A percentile compares a stretch with the other conserved stretches of the same genome.
These are phyloP conservation scores for Penicillium sp. DNA, from an alignment of 2,329 filamentous ascomycete species.

Conservation along the genomic window DNA sequence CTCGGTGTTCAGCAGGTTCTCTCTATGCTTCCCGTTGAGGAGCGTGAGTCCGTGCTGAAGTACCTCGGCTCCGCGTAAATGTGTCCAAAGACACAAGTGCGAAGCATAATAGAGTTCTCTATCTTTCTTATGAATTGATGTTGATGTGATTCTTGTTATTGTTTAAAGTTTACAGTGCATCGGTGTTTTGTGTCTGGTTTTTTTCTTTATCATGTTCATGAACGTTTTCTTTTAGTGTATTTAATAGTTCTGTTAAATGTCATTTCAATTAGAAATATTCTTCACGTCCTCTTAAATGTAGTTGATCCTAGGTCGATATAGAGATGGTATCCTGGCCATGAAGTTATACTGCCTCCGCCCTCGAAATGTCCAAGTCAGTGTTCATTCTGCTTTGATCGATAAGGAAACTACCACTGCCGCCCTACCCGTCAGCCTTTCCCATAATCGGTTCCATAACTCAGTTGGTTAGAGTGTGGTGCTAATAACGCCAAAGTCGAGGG, in stretches of 20 bases:
- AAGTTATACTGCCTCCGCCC: too few relatives aligned
- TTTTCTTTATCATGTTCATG: not conserved
- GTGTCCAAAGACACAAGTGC: not conserved
- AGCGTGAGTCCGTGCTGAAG: constrained; percentile 80
- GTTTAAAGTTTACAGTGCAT: constrained; percentile 10
- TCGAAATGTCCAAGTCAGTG: too few relatives aligned
- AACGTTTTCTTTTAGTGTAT: not conserved
- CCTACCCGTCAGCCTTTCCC: too few relatives aligned
- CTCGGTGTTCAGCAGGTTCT: constrained; percentile 85
- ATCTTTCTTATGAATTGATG: constrained; percentile 22
- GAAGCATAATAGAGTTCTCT: not conserved
- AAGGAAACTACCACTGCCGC: too few relatives aligned
- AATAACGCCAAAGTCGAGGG: too few relatives aligned
- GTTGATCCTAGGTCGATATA: not conserved
- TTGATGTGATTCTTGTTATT: constrained; percentile 8
- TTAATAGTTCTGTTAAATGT: not conserved
- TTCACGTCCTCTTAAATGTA: not conserved
- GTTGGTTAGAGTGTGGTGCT: too few relatives aligned
- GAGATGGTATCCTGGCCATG: too few relatives aligned
- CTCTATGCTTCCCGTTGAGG: constrained; percentile 79
- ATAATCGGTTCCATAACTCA: too few relatives aligned
- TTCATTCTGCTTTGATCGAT: too few relatives aligned
- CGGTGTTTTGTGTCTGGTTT: constrained; percentile 13
- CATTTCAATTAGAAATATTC: not conserved
- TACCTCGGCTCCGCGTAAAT: constrained; percentile 40